phyloP scores from a whole-genome alignment of 345 rosid species.

The Linum lewisii region DNA sequence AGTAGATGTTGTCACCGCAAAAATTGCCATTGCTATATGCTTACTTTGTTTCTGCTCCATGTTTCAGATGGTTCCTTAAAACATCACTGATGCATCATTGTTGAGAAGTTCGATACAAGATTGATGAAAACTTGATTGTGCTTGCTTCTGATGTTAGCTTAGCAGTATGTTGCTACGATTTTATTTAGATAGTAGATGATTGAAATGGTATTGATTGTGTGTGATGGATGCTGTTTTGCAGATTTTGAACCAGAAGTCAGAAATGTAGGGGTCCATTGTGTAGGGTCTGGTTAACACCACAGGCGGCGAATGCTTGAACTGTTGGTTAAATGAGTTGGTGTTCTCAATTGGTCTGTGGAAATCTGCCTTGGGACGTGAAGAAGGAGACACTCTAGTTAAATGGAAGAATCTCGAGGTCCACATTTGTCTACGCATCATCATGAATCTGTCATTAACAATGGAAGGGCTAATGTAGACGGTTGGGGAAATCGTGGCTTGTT shows the following conservation, averaged over 20 bases:
- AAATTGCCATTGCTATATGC: too few species aligned
- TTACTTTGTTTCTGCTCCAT: too few species aligned
- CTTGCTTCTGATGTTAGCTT: too few species aligned
- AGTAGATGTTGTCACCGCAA: too few species aligned
- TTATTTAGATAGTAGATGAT: neutral
- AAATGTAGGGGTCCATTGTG: neutral
- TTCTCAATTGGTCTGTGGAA: slow-evolving; percentile 14
- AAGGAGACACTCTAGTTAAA: slow-evolving; percentile 17
- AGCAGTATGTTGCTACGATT: too few species aligned
- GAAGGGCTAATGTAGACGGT: slow-evolving; percentile 33
- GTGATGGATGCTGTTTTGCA: neutral
- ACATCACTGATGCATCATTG: too few species aligned
- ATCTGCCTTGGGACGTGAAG: slow-evolving; percentile 15
- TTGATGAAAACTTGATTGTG: too few species aligned
- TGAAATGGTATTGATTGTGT: neutral
- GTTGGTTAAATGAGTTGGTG: slow-evolving; percentile 17
- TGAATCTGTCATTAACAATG: slow-evolving; percentile 27
- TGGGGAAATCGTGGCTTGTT: slow-evolving; percentile 32
- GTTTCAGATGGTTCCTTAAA: too few species aligned
- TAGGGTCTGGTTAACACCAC: neutral
- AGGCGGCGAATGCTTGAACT: neutral
- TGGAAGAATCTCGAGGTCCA: slow-evolving; percentile 43
- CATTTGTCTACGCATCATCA: slow-evolving; percentile 18
- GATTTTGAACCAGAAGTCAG: neutral
- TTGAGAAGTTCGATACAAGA: too few species aligned